Base-by-base conservation (phyloP, 345 rosid genomes). In the Limnanthes douglasii region DNA sequence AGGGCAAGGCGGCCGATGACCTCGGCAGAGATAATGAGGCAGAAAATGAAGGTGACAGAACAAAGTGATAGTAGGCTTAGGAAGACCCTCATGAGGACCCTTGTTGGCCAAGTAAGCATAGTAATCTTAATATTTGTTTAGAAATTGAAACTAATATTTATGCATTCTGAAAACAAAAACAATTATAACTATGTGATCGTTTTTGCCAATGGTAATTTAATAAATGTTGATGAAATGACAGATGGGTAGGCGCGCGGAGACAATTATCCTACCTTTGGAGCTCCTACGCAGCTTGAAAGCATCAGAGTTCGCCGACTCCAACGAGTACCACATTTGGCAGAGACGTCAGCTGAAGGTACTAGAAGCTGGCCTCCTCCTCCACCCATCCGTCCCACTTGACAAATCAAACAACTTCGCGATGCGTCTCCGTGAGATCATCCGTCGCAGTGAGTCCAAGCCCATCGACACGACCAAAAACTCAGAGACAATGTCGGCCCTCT, bases 1-100 rank as follows among this genome's bases (percentile, higher is more conserved):
- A 66, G 86, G 35, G 72, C 86, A 0, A 54, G 75, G 42, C 44
- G 97, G 22, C 97, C 90, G 1, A 26, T 79, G 32, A 83, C 95
- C 2, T 79, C 90, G 7, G 97, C 93, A 0, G 97, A 88, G 76
- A 72, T 88, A 20, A 83, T 88, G 93, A 76, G 94, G 62, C 66
- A 70, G 41, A 95, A 88, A 41, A 83, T 88, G 95, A 51, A 64
- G 58, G 95, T 90, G 16, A 74, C 86, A 11, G 98, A 90, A 60
- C 86, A 72, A 18, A 75, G 84, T 32, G 98, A 90, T 41, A 74
- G 61, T 39, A 48, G 95, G 65, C 69, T 90, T 31, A 57, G 92
- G 37, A 84, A 79, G 45, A 84, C 95, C 31, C 81, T 90, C 25
- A 62, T 80, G 82, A 62, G 92, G 41, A 72, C 81, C 32, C 92